A percentile compares a stretch with the other conserved stretches of the same genome.
phyloP scores from a whole-genome alignment of 73 alveolate genomes.

The Blepharisma stoltei region DNA sequence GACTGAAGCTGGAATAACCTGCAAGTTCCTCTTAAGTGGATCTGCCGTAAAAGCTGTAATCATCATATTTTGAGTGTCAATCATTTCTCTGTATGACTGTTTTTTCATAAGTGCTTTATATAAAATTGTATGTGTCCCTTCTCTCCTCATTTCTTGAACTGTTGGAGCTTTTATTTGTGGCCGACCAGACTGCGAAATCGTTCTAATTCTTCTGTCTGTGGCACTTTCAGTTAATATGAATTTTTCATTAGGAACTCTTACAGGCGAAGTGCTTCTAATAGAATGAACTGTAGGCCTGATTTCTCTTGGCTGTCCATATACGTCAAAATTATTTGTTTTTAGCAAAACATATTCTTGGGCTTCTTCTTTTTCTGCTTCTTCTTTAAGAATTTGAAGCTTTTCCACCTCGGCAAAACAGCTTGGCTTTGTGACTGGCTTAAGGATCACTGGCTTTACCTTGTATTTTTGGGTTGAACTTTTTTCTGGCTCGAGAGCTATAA shows the following conservation, averaged over 20 bases:
- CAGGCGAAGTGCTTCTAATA: slow-evolving; percentile 47
- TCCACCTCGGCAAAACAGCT: slow-evolving; percentile 20
- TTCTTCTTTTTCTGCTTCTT: slow-evolving; percentile 26
- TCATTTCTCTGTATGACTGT: slow-evolving; percentile 85
- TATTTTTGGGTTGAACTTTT: slow-evolving; percentile 8
- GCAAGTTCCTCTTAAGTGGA: slow-evolving; percentile 67
- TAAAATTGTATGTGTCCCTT: slow-evolving; percentile 89
- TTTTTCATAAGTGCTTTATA: slow-evolving; percentile 82
- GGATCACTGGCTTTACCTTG: slow-evolving; percentile 6
- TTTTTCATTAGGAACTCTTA: slow-evolving; percentile 84
- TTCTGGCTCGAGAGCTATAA: slow-evolving; percentile 74
- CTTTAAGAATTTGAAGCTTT: neutral
- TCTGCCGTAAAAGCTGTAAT: slow-evolving; percentile 86
- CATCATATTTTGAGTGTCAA: slow-evolving; percentile 87
- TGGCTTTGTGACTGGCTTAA: slow-evolving; percentile 29
- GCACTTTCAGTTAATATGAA: slow-evolving; percentile 86
- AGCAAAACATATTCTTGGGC: slow-evolving; percentile 4
- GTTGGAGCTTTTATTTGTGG: slow-evolving; percentile 89
- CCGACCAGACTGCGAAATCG: slow-evolving; percentile 81
- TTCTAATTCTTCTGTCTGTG: slow-evolving; percentile 88
- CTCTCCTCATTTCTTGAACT: slow-evolving; percentile 86
- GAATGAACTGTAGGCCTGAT: slow-evolving; percentile 46
- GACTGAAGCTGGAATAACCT: slow-evolving; percentile 51
- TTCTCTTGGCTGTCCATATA: slow-evolving; percentile 56
- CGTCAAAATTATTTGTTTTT: slow-evolving; percentile 61